These are phyloP conservation scores for Brasenia schreberi DNA, from an alignment of 164 flowering plant species.

Conservation along the genomic window DNA sequence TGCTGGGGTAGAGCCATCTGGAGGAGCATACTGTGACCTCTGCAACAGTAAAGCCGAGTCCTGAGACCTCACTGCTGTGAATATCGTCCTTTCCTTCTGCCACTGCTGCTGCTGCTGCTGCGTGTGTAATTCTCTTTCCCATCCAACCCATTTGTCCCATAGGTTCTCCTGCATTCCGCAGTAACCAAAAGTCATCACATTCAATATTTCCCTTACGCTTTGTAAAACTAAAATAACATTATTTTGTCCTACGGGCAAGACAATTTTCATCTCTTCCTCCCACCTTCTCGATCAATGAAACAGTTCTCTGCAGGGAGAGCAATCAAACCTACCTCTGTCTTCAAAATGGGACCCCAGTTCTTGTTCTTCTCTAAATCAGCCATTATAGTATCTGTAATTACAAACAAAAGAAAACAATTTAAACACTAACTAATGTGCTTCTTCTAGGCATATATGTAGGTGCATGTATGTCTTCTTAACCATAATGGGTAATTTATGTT, in stretches of 20 bases:
- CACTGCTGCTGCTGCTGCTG: neutral
- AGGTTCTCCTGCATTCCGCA: neutral
- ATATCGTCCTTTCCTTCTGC: neutral
- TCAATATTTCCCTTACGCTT: neutral
- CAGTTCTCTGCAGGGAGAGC: neutral
- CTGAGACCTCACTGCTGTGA: neutral
- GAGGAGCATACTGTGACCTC: neutral
- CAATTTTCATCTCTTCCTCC: neutral
- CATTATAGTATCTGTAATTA: neutral
- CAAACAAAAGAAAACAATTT: too few relatives aligned
- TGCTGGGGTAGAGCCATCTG: neutral
- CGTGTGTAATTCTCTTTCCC: neutral
- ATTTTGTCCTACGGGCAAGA: too few relatives aligned
- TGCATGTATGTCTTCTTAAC: too few relatives aligned
- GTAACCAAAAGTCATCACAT: neutral
- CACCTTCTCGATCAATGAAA: neutral
- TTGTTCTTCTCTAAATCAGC: neutral
- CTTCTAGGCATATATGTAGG: too few relatives aligned
- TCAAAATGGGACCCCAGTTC: neutral
- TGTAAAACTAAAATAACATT: neutral
- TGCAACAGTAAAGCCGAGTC: neutral
- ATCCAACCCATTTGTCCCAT: neutral
- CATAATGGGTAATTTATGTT: too few relatives aligned
- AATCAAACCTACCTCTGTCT: neutral
- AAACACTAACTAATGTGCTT: too few relatives aligned